Evolutionary conservation across 2,329 filamentous ascomycete species (phyloP).

Genomic region (Peltaster fructicola): DNA sequence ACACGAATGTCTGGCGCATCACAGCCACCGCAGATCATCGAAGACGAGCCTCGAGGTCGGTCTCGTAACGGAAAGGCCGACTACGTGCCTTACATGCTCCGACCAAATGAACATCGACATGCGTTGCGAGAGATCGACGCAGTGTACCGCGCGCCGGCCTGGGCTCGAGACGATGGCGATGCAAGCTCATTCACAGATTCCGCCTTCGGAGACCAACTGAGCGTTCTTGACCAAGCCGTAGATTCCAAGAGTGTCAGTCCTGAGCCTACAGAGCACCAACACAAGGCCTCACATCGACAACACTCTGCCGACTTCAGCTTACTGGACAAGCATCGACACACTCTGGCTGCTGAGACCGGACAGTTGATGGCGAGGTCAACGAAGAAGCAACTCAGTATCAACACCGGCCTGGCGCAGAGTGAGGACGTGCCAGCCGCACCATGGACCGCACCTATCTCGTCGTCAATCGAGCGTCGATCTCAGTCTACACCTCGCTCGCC

Average conservation of each 20-base stretch:
- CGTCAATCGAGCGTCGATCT: neutral
- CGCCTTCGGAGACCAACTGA: constrained; percentile 7
- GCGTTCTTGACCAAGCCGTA: constrained; percentile 12
- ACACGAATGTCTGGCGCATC: no score
- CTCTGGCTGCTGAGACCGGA: constrained; percentile 33
- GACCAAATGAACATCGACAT: no score
- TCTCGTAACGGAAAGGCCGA: no score
- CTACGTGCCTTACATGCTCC: no score
- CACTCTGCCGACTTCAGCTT: constrained; percentile 18
- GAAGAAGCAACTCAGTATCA: constrained; percentile 6
- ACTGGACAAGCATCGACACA: constrained; percentile 29
- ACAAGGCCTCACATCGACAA: constrained; percentile 6
- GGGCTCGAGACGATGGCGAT: constrained; percentile 5
- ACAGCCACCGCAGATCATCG: no score
- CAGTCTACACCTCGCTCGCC: neutral
- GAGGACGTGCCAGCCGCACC: neutral
- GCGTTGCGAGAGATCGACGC: constrained; percentile 16
- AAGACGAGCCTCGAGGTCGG: no score
- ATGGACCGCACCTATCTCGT: constrained; percentile 1
- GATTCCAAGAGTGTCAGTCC: constrained; percentile 9
- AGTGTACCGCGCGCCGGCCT: constrained; percentile 12
- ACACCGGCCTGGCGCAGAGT: neutral
- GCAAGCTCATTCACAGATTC: constrained; percentile 10
- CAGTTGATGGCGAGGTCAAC: constrained; percentile 21
- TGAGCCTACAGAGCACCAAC: constrained; percentile 2